Evolutionary conservation across 768 basidiomycete genomes (phyloP).

Genomic region (Clavaria fumosa): DNA sequence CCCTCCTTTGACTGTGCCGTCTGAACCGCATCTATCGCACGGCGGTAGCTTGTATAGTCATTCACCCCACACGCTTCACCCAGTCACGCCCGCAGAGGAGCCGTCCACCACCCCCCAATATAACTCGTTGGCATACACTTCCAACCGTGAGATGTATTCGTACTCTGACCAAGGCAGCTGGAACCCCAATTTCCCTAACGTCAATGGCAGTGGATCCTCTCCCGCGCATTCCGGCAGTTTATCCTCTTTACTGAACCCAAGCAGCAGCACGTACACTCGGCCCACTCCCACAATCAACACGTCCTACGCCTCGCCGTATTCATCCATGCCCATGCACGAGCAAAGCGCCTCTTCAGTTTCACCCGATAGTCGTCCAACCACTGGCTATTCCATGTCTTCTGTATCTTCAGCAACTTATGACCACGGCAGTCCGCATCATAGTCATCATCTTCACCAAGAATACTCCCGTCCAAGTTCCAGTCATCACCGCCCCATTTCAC

Average conservation of each 20-base stretch:
- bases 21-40: constrained; percentile 50
- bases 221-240: constrained; percentile 59
- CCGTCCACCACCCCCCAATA: constrained; percentile 36
- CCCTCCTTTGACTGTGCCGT: constrained; percentile 73
- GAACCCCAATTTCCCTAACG: constrained; percentile 29
- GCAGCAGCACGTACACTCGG: constrained; percentile 37
- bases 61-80: constrained; percentile 46
- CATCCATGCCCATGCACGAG: constrained; percentile 52
- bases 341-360: constrained; percentile 63
- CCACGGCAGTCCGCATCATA: constrained; percentile 24
- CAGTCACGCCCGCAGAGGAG: constrained; percentile 58
- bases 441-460: constrained; percentile 30
- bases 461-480: constrained; percentile 64
- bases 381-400: constrained; percentile 75
- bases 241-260: constrained; percentile 68
- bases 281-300: constrained; percentile 60
- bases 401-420: constrained; percentile 66
- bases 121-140: too few species aligned
- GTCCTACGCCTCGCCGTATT: constrained; percentile 56
- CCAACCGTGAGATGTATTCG: constrained; percentile 35
- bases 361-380: constrained; percentile 74
- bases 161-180: constrained; percentile 44
- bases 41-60: constrained; percentile 42
- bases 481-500: constrained; percentile 58
- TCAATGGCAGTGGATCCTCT: too few species aligned